Conservation (phyloP, 495 filamentous ascomycete genomes). For the Rostrohypoxylon terebratum region DNA sequence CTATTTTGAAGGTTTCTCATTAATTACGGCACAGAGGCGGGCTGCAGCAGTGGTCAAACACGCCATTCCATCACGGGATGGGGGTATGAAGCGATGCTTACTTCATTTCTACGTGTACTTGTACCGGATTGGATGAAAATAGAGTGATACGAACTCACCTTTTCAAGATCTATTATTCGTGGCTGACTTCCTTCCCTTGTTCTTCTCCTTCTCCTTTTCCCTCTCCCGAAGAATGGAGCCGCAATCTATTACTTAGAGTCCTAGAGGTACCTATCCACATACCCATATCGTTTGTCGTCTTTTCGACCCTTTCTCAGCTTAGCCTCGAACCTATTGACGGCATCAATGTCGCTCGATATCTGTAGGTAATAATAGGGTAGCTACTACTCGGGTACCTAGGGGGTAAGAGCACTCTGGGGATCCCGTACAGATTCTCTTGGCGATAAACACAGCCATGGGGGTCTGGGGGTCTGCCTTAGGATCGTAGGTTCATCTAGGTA, state of each 20-base stretch:
- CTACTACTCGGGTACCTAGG: neutral
- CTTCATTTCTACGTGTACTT: neutral
- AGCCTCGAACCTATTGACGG: neutral
- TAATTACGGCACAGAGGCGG: slow-evolving; percentile 13
- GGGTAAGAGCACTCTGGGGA: neutral
- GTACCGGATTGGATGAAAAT: slow-evolving; percentile 6
- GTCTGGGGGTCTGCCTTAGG: neutral
- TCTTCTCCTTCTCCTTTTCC: neutral
- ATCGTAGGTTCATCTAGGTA: neutral
- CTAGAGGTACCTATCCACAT: neutral
- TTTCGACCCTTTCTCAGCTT: neutral
- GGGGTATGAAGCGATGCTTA: slow-evolving; percentile 16
- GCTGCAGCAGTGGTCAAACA: slow-evolving; percentile 2
- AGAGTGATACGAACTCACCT: slow-evolving; percentile 3
- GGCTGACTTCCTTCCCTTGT: neutral
- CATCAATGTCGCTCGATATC: neutral
- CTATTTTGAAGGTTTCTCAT: slow-evolving; percentile 17
- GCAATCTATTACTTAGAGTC: neutral
- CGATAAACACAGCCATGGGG: no score
- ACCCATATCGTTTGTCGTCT: neutral
- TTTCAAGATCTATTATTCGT: slow-evolving; percentile 7
- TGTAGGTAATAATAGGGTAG: neutral
- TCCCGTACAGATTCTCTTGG: neutral
- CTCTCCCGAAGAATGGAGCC: neutral
- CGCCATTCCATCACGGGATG: slow-evolving; percentile 18